Conservation (phyloP, 2,329 filamentous ascomycete species). For the Clarireedia homoeocarpa region DNA sequence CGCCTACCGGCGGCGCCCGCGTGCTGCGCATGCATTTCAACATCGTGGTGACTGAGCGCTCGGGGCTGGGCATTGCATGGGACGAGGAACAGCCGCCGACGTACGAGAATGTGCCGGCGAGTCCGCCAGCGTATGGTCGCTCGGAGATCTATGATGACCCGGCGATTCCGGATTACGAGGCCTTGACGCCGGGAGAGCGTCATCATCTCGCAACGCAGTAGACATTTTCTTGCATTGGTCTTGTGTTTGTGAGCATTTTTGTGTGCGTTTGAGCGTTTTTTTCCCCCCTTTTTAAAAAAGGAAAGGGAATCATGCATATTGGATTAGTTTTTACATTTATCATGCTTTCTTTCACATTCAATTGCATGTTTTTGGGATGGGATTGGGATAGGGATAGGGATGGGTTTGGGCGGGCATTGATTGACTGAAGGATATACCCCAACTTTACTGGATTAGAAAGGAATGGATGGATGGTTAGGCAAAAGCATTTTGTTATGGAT, state of each 20-base stretch:
- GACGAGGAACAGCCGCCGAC: constrained; percentile 91
- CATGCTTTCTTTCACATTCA: background rate
- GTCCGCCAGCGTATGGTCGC: constrained; percentile 61
- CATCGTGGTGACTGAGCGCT: constrained; percentile 83
- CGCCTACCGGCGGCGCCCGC: constrained; percentile 81
- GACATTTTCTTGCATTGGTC: no score
- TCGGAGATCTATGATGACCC: constrained; percentile 18
- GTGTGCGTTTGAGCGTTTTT: background rate
- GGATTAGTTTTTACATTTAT: background rate
- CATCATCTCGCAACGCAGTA: no score
- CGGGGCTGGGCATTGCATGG: constrained; percentile 86
- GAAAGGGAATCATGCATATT: background rate
- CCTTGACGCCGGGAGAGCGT: constrained; percentile 8
- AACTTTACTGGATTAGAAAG: no score
- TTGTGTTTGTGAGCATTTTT: background rate
- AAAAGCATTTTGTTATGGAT: no score
- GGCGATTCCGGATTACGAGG: constrained; percentile 27
- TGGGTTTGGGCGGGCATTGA: background rate
- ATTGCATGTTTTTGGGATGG: no score
- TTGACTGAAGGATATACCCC: background rate
- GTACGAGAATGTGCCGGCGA: constrained; percentile 87
- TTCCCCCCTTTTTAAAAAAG: background rate
- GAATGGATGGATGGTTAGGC: no score
- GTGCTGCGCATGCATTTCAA: constrained; percentile 91
- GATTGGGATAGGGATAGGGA: no score